Evolutionary conservation across 2,329 filamentous ascomycete species (phyloP), one percentile per base, ranked within the genome.

Genomic region (Penicillium palitans): DNA sequence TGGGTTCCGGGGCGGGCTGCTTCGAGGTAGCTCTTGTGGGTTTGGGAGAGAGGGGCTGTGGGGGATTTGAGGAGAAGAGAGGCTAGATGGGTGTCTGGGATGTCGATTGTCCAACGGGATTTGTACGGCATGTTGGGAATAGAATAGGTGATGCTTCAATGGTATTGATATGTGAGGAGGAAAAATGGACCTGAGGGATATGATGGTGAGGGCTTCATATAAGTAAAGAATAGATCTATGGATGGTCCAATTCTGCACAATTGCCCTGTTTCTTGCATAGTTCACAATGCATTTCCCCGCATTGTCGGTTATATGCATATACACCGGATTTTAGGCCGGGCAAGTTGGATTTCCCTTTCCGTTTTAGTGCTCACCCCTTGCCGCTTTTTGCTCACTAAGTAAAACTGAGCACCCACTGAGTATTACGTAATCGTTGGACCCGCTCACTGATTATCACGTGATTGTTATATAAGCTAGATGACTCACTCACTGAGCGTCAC

Each of bases 1-100:
- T 89, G 85, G 9, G 83, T 87, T 7, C 90, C 83, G 1, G 90
- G 88, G 1, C 82, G 78, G 37, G 85, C 81, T 9, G 89, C 84
- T 66, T 92, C 89, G 52, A 90, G 79, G 66, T 87, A 84, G 37
- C 66, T 69, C 57, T 75, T 70, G 6, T 80, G 76, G 15, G 74
- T 79, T 25, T 74, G 73, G 8, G 80, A 78, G 2, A 83, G 70
- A 2, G 75, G 68, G 9, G 76, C 75, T 3, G 77, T 78, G 3
- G 82, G 80, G 0, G 81, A 83, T 24, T 72, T 75, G 65, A 85
- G 83, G 44, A 85, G 71, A 55, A 79, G 79, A 15, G 71, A 68
- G 6, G 72, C 71, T 25, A 73, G 58, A 48, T 58, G 80, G 19
- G 76, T 70, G 24, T 78, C 66, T 0, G 83, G 82, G 44, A 82